Percentiles rank a stretch among this genome's conserved stretches.
These are phyloP conservation scores for Monoraphidium neglectum DNA, from an alignment of 139 green algal genomes.

Conservation along the genomic window DNA sequence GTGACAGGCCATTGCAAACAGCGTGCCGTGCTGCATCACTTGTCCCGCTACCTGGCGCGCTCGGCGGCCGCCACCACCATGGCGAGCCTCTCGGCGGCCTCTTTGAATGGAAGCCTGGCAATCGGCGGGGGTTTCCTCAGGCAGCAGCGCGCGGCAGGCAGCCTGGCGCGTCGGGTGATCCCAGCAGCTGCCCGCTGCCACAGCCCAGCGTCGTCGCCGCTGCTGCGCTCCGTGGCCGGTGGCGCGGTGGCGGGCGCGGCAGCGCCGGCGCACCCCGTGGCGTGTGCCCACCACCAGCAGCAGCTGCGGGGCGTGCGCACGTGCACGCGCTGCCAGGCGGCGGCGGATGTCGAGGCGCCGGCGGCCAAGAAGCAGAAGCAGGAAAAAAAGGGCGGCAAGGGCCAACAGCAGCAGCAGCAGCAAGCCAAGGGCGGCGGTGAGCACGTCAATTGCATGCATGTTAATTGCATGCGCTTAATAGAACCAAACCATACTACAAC, in stretches of 20 bases:
- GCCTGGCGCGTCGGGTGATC: too few relatives aligned
- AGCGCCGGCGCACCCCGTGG: not conserved
- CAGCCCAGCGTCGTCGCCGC: too few relatives aligned
- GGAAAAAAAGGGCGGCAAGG: not conserved
- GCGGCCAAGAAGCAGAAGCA: slow-evolving; percentile 9
- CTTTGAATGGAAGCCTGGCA: too few relatives aligned
- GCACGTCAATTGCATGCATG: not conserved
- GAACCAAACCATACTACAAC: not conserved
- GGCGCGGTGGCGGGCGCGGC: not conserved
- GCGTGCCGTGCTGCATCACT: too few relatives aligned
- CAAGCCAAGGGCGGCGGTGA: not conserved
- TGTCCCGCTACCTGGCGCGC: too few relatives aligned
- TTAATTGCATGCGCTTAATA: not conserved
- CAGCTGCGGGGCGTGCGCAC: not conserved
- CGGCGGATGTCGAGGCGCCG: slow-evolving; percentile 7
- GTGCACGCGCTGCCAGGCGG: not conserved
- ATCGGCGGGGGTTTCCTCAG: too few relatives aligned
- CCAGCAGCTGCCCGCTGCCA: too few relatives aligned
- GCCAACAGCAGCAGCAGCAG: slow-evolving; percentile 18
- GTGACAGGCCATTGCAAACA: too few relatives aligned
- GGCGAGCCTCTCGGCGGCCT: too few relatives aligned
- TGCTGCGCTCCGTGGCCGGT: too few relatives aligned
- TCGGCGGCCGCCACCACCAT: too few relatives aligned
- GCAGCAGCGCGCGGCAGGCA: too few relatives aligned
- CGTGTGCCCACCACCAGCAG: not conserved